A percentile compares a stretch with the other conserved stretches of the same genome.
phyloP scores from a whole-genome alignment of 495 filamentous ascomycete species.

The Penicillium paradoxum region DNA sequence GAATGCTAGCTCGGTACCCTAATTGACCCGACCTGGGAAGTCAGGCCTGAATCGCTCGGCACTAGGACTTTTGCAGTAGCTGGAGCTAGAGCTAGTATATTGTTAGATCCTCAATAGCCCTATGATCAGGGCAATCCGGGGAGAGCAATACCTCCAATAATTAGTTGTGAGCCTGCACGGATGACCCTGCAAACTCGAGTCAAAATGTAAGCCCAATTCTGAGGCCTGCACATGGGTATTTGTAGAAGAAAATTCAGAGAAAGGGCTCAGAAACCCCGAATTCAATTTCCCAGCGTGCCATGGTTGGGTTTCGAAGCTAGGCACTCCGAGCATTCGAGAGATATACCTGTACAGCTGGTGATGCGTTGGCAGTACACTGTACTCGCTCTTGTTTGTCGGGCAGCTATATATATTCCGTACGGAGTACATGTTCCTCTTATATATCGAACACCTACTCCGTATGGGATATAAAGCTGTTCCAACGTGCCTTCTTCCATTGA shows the following conservation, averaged over 20 bases:
- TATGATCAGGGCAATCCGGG: slow-evolving; percentile 1
- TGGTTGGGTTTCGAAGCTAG: slow-evolving; percentile 12
- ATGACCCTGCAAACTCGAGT: background rate
- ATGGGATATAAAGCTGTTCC: no score
- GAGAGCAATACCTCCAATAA: slow-evolving; percentile 10
- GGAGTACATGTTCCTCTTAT: no score
- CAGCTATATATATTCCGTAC: slow-evolving; percentile 5
- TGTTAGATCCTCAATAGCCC: no score
- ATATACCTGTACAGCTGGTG: background rate
- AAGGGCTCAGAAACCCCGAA: no score
- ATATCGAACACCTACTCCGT: no score
- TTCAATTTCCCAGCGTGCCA: slow-evolving; percentile 8
- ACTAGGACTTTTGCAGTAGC: background rate
- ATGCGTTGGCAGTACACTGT: slow-evolving; percentile 17
- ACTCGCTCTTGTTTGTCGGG: slow-evolving; percentile 5
- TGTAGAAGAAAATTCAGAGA: no score
- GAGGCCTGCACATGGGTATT: no score
- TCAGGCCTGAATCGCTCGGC: background rate
- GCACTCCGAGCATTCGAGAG: no score
- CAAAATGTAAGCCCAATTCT: no score
- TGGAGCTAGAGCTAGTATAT: background rate
- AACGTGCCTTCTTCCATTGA: no score
- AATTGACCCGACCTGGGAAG: background rate
- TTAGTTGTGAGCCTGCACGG: slow-evolving; percentile 10
- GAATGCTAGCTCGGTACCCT: background rate